Evolutionary conservation across 2,329 filamentous ascomycete species (phyloP), one percentile per base, ranked within the genome.

Genomic region (Aspergillus sp.): DNA sequence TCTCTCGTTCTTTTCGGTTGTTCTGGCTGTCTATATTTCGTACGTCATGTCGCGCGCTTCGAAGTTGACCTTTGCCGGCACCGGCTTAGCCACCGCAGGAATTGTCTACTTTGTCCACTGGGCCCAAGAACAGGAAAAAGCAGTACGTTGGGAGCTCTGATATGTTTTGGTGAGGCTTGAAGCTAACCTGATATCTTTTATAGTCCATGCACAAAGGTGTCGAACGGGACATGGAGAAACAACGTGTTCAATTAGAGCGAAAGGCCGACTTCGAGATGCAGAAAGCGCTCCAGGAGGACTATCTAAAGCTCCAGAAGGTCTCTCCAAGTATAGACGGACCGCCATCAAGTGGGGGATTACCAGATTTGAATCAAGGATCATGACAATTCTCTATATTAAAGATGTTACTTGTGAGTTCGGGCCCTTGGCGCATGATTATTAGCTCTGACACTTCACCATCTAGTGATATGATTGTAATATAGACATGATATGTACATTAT

Each of bases 221-320:
- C 43, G 80, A 98, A 63, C 90, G 93, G 63, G 95, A 99, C 70
- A 90, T 97, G 82, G 93, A 98, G 71, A 91, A 96, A 71, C 93
- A 96, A 73, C 87, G 90, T 46, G 74, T 97, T 64, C 97, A 97
- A 78, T 84, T 86, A 64, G 95, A 99, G 75, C 88, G 95, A 58
- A 90, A 96, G 74, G 85, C 92, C 52, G 95, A 99, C 72, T 99
- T 99, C 70, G 93, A 98, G 64, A 86, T 96, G 84, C 95, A 99
- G 73, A 85, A 83, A 62, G 84, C 84, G 6, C 80, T 99, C 48
- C 93, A 98, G 77, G 85, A 89, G 68, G 90, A 99, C 74, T 98
- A 97, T 75, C 87, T 88, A 73, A 93, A 93, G 74, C 82, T 92
- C 33, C 95, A 99, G 78, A 90, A 80, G 4, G 93, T 98, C 31